Evolutionary conservation across 2,329 filamentous ascomycete species (phyloP).

Genomic region (Sporothrix inflata): DNA sequence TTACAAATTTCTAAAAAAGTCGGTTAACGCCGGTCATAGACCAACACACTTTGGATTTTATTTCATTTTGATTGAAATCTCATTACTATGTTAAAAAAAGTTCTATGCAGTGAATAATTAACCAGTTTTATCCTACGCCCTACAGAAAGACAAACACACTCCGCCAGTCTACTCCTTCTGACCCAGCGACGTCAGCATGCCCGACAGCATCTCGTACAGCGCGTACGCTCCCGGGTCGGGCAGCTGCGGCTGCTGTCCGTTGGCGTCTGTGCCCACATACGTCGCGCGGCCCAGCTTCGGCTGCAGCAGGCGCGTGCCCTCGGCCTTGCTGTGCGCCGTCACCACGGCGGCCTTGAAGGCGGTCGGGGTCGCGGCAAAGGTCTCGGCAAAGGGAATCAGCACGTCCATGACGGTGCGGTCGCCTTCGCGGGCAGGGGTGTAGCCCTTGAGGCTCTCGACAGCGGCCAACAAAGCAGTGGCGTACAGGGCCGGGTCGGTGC

Average conservation of each 20-base stretch:
- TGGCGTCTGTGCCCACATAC: conserved; percentile 60
- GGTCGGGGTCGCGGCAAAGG: conserved; percentile 45
- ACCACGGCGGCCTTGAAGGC: conserved; percentile 59
- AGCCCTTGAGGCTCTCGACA: conserved; percentile 51
- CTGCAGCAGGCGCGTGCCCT: conserved; percentile 66
- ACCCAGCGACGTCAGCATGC: neutral
- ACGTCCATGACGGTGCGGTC: conserved; percentile 63
- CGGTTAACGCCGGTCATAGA: too few relatives aligned
- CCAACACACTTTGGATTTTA: neutral
- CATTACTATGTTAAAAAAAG: neutral
- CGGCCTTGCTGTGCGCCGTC: conserved; percentile 62
- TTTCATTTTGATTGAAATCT: neutral
- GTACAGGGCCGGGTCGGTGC: conserved; percentile 44
- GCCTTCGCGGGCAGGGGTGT: conserved; percentile 59
- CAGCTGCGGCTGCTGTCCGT: conserved; percentile 56
- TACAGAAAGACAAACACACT: too few relatives aligned
- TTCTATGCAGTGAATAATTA: neutral
- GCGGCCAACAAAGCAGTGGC: conserved; percentile 48
- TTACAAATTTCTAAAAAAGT: too few relatives aligned
- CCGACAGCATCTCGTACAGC: conserved; percentile 21
- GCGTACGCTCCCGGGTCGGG: conserved; percentile 64
- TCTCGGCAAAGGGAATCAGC: conserved; percentile 57
- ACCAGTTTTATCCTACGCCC: neutral
- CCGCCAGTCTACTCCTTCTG: conserved; percentile 11
- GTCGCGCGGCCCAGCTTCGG: conserved; percentile 69